Percentiles rank a stretch among this genome's conserved stretches.
phyloP scores from a whole-genome alignment of 2,329 filamentous ascomycete genomes.

The Mycosphaerella arachidis region DNA sequence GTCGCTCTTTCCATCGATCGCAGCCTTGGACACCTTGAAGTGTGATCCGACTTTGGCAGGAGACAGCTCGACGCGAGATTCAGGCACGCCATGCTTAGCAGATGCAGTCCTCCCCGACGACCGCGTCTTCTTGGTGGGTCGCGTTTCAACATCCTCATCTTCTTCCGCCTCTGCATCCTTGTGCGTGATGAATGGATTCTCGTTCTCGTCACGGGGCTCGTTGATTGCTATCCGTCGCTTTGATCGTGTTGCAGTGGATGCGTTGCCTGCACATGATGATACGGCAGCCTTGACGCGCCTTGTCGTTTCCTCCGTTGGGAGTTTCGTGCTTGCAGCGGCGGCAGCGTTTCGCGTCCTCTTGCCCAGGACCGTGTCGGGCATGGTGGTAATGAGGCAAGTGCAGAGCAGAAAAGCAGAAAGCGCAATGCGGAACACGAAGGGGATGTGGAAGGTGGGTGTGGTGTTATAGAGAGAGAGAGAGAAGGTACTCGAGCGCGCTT shows the following conservation, averaged over 20 bases:
- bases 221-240: constrained; percentile 44
- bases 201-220: constrained; percentile 63
- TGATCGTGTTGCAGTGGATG: constrained; percentile 33
- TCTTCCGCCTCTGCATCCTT: constrained; percentile 44
- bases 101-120: constrained; percentile 36
- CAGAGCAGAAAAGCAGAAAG: constrained; percentile 1
- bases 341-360: constrained; percentile 44
- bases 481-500: constrained; percentile 2
- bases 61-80: constrained; percentile 41
- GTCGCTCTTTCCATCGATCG: constrained; percentile 36
- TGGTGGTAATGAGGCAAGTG: constrained; percentile 26
- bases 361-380: constrained; percentile 37
- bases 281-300: constrained; percentile 13
- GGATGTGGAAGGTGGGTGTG: constrained; percentile 5
- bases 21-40: constrained; percentile 38
- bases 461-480: not conserved
- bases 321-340: constrained; percentile 34
- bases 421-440: not conserved
- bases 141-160: constrained; percentile 35
- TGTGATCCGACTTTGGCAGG: constrained; percentile 46
- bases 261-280: constrained; percentile 2
- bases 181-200: constrained; percentile 51
- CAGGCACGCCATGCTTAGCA: constrained; percentile 46
- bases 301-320: constrained; percentile 19
- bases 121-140: constrained; percentile 34